Conservation (phyloP, 2,329 filamentous ascomycete genomes). For the Rhynchosporium secalis region DNA sequence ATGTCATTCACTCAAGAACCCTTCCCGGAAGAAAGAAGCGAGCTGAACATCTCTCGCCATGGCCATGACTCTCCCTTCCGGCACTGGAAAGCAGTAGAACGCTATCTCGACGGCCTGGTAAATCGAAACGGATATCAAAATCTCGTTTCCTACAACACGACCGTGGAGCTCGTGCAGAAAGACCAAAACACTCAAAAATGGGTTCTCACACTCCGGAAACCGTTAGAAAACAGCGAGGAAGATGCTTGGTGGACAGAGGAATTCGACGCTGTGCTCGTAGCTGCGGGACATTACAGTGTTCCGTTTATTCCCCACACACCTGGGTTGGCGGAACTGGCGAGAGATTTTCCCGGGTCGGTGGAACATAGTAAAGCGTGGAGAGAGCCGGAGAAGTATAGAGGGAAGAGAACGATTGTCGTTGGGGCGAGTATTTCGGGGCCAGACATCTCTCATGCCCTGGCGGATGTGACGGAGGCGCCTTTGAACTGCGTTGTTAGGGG, state of each 20-base stretch:
- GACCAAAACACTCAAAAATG: constrained; percentile 47
- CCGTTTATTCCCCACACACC: constrained; percentile 61
- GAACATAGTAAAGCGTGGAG: constrained; percentile 75
- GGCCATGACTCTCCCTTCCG: constrained; percentile 61
- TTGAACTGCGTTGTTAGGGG: constrained; percentile 55
- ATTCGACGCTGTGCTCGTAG: constrained; percentile 68
- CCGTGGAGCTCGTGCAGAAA: constrained; percentile 59
- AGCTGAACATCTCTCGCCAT: constrained; percentile 49
- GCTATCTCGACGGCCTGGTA: constrained; percentile 55
- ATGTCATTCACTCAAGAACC: constrained; percentile 63
- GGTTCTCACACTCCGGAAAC: constrained; percentile 53
- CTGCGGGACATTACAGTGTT: constrained; percentile 66
- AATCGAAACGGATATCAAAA: constrained; percentile 54
- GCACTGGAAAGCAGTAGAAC: constrained; percentile 57
- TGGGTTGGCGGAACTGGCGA: constrained; percentile 59
- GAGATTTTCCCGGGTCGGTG: constrained; percentile 53
- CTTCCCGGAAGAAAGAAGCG: constrained; percentile 48
- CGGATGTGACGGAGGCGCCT: constrained; percentile 47
- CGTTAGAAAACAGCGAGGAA: constrained; percentile 40
- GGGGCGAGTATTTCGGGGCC: constrained; percentile 65
- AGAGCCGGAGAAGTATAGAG: constrained; percentile 56
- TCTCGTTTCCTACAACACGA: constrained; percentile 56
- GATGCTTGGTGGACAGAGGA: constrained; percentile 64
- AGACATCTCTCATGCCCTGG: constrained; percentile 58
- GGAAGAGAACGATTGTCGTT: constrained; percentile 57